Conservation (phyloP, 352 stramenopile species). For the Phytophthora tentaculata region DNA sequence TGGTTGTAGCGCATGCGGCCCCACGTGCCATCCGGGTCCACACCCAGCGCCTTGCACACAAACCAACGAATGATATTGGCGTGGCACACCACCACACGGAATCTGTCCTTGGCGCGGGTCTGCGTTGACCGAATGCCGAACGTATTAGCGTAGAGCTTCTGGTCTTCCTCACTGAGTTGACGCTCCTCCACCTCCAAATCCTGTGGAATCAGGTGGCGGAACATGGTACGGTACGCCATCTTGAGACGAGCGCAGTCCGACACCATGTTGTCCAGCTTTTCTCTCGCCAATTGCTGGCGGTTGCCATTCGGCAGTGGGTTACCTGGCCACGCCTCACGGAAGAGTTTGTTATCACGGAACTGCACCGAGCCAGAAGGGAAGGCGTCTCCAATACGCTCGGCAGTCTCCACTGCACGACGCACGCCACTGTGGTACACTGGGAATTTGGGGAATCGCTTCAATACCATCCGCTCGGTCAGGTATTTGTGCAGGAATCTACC, state of each 20-base stretch:
- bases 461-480: slow-evolving; percentile 47
- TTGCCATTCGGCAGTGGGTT: slow-evolving; percentile 71
- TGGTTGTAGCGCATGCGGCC: slow-evolving; percentile 79
- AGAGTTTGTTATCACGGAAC: slow-evolving; percentile 71
- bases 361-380: slow-evolving; percentile 47
- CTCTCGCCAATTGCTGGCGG: slow-evolving; percentile 63
- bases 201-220: slow-evolving; percentile 69
- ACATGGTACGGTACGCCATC: slow-evolving; percentile 68
- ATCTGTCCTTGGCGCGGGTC: slow-evolving; percentile 52
- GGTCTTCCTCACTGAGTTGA: slow-evolving; percentile 54
- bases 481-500: slow-evolving; percentile 63
- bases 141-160: slow-evolving; percentile 55
- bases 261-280: slow-evolving; percentile 82
- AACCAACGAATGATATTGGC: slow-evolving; percentile 83
- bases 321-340: slow-evolving; percentile 69
- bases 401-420: slow-evolving; percentile 58
- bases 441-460: slow-evolving; percentile 66
- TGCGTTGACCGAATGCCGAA: slow-evolving; percentile 47
- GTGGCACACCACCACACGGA: slow-evolving; percentile 69
- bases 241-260: slow-evolving; percentile 70
- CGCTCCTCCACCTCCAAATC: slow-evolving; percentile 60
- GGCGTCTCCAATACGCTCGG: slow-evolving; percentile 44
- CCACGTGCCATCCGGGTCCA: slow-evolving; percentile 70
- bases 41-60: slow-evolving; percentile 66
- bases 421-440: slow-evolving; percentile 69